phyloP scores from a whole-genome alignment of 768 basidiomycete genomes.

The Clitopilus hobsonii region DNA sequence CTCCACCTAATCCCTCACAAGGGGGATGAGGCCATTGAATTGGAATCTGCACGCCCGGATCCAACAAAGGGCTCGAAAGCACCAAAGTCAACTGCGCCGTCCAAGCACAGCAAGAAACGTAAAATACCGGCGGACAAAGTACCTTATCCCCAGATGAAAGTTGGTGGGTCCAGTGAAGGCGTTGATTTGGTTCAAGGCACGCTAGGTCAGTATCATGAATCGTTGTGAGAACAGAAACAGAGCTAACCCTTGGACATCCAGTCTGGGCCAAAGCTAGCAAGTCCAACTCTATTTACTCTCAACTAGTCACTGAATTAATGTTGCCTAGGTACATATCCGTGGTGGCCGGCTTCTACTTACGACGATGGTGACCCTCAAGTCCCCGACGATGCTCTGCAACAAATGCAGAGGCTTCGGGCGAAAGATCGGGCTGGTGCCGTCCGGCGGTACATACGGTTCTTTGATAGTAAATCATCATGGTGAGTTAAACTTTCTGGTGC shows the following conservation, averaged over 20 bases:
- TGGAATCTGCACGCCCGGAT: neutral
- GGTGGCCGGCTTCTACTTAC: slow-evolving; percentile 83
- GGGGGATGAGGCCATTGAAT: neutral
- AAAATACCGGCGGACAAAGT: too few relatives aligned
- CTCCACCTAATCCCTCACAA: neutral
- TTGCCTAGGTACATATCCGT: slow-evolving; percentile 67
- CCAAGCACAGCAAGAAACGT: neutral
- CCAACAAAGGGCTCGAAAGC: neutral
- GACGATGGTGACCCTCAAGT: slow-evolving; percentile 55
- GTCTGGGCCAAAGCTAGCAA: slow-evolving; percentile 84
- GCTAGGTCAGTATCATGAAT: slow-evolving; percentile 61
- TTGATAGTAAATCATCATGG: slow-evolving; percentile 66
- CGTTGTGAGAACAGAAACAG: too few relatives aligned
- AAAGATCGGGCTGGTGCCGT: slow-evolving; percentile 31
- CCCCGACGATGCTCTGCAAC: slow-evolving; percentile 35
- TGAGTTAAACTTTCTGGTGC: too few relatives aligned
- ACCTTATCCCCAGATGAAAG: slow-evolving; percentile 5
- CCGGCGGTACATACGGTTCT: slow-evolving; percentile 74
- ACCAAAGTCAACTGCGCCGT: neutral
- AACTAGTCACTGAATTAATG: slow-evolving; percentile 3
- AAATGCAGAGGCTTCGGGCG: slow-evolving; percentile 23
- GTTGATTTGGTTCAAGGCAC: slow-evolving; percentile 36
- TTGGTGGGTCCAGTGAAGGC: slow-evolving; percentile 9
- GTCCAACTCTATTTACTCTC: slow-evolving; percentile 16
- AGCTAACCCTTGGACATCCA: slow-evolving; percentile 23